These are phyloP conservation scores for Vitis cinerea DNA, from an alignment of 164 flowering plant species.

Conservation along the genomic window DNA sequence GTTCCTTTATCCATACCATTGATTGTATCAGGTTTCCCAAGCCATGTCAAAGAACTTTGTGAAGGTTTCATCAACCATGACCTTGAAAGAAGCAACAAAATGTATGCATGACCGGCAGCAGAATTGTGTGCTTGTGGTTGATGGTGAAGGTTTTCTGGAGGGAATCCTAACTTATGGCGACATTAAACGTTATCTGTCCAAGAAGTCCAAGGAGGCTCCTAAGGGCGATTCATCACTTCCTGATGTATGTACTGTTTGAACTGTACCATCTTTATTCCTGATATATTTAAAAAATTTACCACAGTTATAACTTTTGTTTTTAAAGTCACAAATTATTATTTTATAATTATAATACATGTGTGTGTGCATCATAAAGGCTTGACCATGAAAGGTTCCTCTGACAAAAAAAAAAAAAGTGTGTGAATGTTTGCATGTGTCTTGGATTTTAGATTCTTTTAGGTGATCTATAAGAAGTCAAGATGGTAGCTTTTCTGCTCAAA, in stretches of 20 bases:
- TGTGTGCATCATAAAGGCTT: too few species aligned
- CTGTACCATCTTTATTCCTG: background rate
- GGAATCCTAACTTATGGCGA: conserved; percentile 90
- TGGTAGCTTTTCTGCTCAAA: too few species aligned
- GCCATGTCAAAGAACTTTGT: conserved; percentile 76
- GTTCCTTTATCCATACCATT: background rate
- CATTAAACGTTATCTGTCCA: conserved; percentile 52
- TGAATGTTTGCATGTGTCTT: too few species aligned
- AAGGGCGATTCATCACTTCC: conserved; percentile 35
- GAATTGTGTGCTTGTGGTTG: conserved; percentile 72
- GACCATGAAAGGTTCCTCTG: too few species aligned
- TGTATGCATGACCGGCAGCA: conserved; percentile 63
- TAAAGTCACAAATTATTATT: too few species aligned
- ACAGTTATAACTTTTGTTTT: too few species aligned
- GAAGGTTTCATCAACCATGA: conserved; percentile 43
- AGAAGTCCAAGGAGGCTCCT: conserved; percentile 37
- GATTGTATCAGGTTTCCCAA: conserved; percentile 63
- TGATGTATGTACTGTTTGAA: conserved; percentile 53
- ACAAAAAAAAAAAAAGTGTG: too few species aligned
- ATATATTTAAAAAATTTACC: background rate
- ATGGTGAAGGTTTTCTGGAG: conserved; percentile 70
- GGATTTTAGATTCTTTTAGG: too few species aligned
- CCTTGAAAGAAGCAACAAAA: conserved; percentile 64
- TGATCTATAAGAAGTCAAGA: too few species aligned
- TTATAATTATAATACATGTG: too few species aligned